Conservation (phyloP, 768 basidiomycete species). For the Pisolithus marmoratus region DNA sequence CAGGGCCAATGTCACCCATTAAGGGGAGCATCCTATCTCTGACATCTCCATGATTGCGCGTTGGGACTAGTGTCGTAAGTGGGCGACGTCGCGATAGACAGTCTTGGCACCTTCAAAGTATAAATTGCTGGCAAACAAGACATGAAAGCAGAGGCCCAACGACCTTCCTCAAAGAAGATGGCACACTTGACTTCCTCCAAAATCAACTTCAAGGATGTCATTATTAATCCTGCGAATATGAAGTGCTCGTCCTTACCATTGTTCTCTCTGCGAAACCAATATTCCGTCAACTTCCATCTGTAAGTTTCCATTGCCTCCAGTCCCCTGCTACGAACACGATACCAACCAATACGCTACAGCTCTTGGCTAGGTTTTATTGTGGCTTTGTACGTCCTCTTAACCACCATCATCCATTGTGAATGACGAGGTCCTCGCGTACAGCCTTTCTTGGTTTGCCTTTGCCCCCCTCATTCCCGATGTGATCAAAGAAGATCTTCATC, state of each 20-base stretch:
- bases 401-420: not conserved
- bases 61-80: not conserved
- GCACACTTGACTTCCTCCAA: not conserved
- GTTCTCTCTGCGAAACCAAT: constrained; percentile 41
- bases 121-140: no score
- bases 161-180: constrained; percentile 1
- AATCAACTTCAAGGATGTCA: constrained; percentile 6
- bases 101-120: no score
- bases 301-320: constrained; percentile 10
- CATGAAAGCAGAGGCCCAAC: no score
- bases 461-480: constrained; percentile 52
- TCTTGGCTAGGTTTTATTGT: constrained; percentile 43
- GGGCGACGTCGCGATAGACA: not conserved
- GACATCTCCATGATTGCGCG: not conserved
- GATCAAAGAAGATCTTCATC: constrained; percentile 46
- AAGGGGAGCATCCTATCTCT: not conserved
- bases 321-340: no score
- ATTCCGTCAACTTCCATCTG: constrained; percentile 48
- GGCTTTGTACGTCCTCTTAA: constrained; percentile 31
- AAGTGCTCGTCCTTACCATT: constrained; percentile 50
- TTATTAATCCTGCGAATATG: constrained; percentile 44
- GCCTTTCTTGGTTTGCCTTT: constrained; percentile 52
- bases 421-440: constrained; percentile 9
- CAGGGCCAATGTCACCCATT: not conserved
- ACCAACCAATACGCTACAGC: constrained; percentile 9